Base-by-base conservation (phyloP, 2,329 filamentous ascomycete species). In the Cercospora janseana region DNA sequence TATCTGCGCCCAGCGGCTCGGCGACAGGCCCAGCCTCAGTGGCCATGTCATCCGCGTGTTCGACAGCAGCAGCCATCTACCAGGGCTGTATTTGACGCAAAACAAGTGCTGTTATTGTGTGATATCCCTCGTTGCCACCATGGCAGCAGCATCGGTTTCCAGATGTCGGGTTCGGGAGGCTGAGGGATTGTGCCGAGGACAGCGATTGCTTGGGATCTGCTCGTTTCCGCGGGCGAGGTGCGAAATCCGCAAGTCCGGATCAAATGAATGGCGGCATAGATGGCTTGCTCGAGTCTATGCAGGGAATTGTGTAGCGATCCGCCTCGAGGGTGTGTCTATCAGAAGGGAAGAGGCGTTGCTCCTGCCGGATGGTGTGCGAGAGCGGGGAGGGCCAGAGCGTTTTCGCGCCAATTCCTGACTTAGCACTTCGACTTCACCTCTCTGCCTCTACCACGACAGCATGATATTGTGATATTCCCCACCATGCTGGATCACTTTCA, bases 41-140 rank as follows among this genome's bases (percentile, higher is more conserved):
- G 35, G 49, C 51, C 45, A 59, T 55, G 35, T 54, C 43, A 34
- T 52, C 52, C 38, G 42, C 41, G 38, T 59, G 41, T 31, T 50
- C 31, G 40, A 52, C 43, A 24, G 46, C 46, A 35, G 48, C 51
- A 35, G 47, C 47, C 57, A 57, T 54, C 18, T 37, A 38, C n/a
- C 48, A 46, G n/a, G 32, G n/a, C 20, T 48, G 21, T 26, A 12
- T 49, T 13, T 52, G 41, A 45, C 45, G 34, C 35, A 48, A 20
- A 32, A n/a, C 41, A 38, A 27, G 9, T 27, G 28, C 21, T 26
- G 44, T 20, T 56, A 35, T 46, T n/a, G 34, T 38, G 46, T 12
- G 29, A 29, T 46, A 41, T 15, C 15, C 24, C 49, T 47, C 42
- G 32, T 49, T 38, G 52, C 52, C 49, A 59, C 51, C 55, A 57